phyloP scores from a whole-genome alignment of 2,329 filamentous ascomycete genomes.

The Xylariaceae sp. region DNA sequence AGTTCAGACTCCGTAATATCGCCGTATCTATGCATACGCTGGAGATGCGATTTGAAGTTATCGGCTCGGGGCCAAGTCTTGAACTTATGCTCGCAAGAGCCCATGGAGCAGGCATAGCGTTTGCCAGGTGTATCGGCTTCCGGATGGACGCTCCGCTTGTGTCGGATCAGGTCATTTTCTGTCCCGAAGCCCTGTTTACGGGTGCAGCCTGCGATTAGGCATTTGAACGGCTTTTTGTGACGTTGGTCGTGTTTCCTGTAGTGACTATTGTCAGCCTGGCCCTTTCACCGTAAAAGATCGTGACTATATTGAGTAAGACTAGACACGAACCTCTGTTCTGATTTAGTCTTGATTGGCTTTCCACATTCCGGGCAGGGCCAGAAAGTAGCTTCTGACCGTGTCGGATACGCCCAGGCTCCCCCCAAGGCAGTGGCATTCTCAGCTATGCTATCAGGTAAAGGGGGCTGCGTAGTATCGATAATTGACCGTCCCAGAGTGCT shows the following conservation, averaged over 20 bases:
- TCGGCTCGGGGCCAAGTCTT: conserved; percentile 79
- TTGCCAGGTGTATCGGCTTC: conserved; percentile 42
- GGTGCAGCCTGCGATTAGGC: conserved; percentile 51
- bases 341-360: conserved; percentile 43
- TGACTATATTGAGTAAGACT: background rate
- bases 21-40: conserved; percentile 53
- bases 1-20: conserved; percentile 37
- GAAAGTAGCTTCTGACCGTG: conserved; percentile 21
- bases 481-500: conserved; percentile 34
- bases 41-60: conserved; percentile 79
- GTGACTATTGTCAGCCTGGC: conserved; percentile 19
- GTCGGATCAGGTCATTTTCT: conserved; percentile 73
- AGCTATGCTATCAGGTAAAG: conserved; percentile 15
- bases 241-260: conserved; percentile 67
- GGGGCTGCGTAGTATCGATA: conserved; percentile 24
- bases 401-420: background rate
- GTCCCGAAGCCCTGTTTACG: conserved; percentile 70
- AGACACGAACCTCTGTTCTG: conserved; percentile 48
- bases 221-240: conserved; percentile 63
- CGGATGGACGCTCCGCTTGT: conserved; percentile 66
- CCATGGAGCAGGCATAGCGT: conserved; percentile 55
- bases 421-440: conserved; percentile 10
- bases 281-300: background rate
- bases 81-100: conserved; percentile 49
- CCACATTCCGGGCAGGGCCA: conserved; percentile 37